Evolutionary conservation across 352 stramenopile species (phyloP), one percentile per base, ranked within the genome.

Genomic region (Pythium sukuiense): DNA sequence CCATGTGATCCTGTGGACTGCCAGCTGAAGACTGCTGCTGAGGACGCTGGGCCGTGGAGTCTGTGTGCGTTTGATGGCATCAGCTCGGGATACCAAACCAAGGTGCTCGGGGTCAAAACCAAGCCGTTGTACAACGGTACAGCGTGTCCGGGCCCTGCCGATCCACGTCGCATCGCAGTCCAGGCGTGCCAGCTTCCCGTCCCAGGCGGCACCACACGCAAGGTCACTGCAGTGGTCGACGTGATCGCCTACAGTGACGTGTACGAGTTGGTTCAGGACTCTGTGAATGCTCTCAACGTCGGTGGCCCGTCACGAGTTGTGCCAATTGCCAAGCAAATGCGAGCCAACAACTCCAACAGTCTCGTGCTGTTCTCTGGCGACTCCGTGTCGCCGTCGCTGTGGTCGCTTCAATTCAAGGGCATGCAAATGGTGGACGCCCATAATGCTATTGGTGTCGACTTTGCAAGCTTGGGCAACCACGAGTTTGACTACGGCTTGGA

Each of bases 401-500:
- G 85, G 85, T 92, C 85, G 11, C 78, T 77, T 11, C 81, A 90
- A 61, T 90, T 93, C 74, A 80, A 87, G 39, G 85, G 85, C 30
- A 79, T 89, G 72, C 85, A 93, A 60, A 93, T 93, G 85, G 70
- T 86, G 9, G 77, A 87, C 45, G 82, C 85, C 2, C 82, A 93
- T 71, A 91, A 89, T 29, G 81, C 81, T 2, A 82, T 93, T 55
- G 82, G 81, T 12, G 69, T 91, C 29, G 85, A 93, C 71, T 90
- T 77, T 61, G 85, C 83, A 12, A 81, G 77, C 13, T 64, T 93
- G 12, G 84, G 84, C 24, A 91, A 93, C 77, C 82, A 91, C 71
- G 84, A 93, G 62, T 93, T 91, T 50, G 84, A 93, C 58, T 93
- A 87, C 59, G 84, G 84, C 18, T 67, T 93, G 39, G 84, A 93